These are phyloP conservation scores for Lolium multiflorum DNA, from an alignment of 176 grass and related monocot species.

Conservation along the genomic window DNA sequence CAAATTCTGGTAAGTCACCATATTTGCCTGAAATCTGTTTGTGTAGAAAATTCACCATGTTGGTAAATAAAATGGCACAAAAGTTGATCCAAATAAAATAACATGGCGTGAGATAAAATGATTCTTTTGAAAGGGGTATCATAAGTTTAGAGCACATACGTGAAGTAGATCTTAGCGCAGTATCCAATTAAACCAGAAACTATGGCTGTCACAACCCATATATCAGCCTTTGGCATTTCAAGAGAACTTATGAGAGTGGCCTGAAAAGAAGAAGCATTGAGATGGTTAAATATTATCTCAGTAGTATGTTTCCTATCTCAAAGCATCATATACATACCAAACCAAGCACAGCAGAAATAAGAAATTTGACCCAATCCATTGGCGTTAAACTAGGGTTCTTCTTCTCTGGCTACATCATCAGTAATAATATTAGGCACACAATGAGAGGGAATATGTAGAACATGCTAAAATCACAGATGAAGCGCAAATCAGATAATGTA, in stretches of 20 bases:
- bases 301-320: constrained; percentile 15
- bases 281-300: constrained; percentile 33
- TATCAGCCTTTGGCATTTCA: constrained; percentile 95
- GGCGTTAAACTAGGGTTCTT: constrained; percentile 97
- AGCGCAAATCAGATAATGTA: background rate
- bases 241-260: constrained; percentile 84
- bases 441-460: constrained; percentile 22
- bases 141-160: constrained; percentile 53
- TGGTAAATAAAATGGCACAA: background rate
- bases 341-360: constrained; percentile 84
- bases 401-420: constrained; percentile 86
- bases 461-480: background rate
- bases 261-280: constrained; percentile 57
- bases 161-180: constrained; percentile 92
- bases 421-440: constrained; percentile 20
- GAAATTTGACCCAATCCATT: constrained; percentile 98
- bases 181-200: constrained; percentile 89
- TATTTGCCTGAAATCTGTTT: constrained; percentile 88
- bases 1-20: constrained; percentile 81
- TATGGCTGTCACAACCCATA: constrained; percentile 83
- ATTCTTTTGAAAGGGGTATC: background rate
- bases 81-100: background rate
- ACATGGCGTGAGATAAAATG: background rate
- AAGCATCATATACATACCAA: constrained; percentile 62
- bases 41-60: background rate